Conservation (phyloP, 2,329 filamentous ascomycete species). For the Hypocrella siamensis region DNA sequence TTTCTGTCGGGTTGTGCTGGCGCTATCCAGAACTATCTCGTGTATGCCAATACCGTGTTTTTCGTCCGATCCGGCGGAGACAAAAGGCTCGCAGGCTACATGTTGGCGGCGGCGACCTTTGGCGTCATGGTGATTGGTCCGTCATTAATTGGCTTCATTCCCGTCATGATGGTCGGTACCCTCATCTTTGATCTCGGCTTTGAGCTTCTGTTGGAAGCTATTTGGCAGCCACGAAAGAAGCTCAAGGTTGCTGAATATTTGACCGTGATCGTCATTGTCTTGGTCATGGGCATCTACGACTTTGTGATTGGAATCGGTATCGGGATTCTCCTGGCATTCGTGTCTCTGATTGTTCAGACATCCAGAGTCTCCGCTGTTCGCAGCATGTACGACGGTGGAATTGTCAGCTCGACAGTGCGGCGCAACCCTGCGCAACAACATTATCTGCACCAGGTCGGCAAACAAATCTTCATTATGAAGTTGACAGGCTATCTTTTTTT, state of each 20-base stretch:
- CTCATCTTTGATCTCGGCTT: constrained; percentile 92
- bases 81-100: constrained; percentile 67
- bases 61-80: constrained; percentile 90
- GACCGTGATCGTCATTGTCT: constrained; percentile 76
- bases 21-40: constrained; percentile 91
- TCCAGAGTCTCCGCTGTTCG: constrained; percentile 80
- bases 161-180: constrained; percentile 90
- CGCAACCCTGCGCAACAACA: constrained; percentile 79
- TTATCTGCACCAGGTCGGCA: constrained; percentile 71
- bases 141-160: constrained; percentile 80
- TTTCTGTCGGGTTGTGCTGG: constrained; percentile 72
- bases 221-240: constrained; percentile 80
- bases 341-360: constrained; percentile 82
- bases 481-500: constrained; percentile 95
- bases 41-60: constrained; percentile 94
- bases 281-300: constrained; percentile 94
- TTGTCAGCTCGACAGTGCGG: constrained; percentile 82
- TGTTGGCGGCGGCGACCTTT: constrained; percentile 68
- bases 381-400: constrained; percentile 76
- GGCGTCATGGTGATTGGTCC: constrained; percentile 77
- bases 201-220: constrained; percentile 74
- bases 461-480: constrained; percentile 83
- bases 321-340: constrained; percentile 80
- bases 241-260: constrained; percentile 76
- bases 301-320: constrained; percentile 90